Evolutionary conservation across 1,139 yeast species (phyloP), one percentile per base, ranked within the genome.

Genomic region (Lodderomyces oxycetoniae): DNA sequence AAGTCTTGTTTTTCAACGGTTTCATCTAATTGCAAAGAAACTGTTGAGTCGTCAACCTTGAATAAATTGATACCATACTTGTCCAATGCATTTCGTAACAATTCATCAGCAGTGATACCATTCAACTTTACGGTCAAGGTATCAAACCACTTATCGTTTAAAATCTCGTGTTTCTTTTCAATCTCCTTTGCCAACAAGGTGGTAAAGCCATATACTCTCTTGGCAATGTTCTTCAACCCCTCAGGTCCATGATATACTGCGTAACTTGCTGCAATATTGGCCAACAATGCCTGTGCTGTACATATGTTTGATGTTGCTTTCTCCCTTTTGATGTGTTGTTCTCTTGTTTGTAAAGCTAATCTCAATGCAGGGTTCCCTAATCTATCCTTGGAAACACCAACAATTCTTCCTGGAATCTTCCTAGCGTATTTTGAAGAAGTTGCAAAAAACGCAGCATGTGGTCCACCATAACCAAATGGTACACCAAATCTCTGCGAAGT

Each of bases 381-480:
- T 53, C 97, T 76, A 57, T 91, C 98, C 57, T 86, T 87, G 32
- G 95, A 79, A 35, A 86, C 79, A 53, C 98, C 98, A 37, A 91
- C 91, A 39, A 91, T 75, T 65, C 98, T 77, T 30, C 98, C 98
- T 3, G 98, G 98, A 58, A 91, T 87, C 59, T 89, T 89, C 58
- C 98, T 78, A 54, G 87, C 85, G 52, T 84, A 74, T 42, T 77
- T 73, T 42, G 78, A 74, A 17, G 78, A 71, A 32, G 93, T 94
- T 11, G 97, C 87, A 52, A 91, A 89, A 65, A 87, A 91, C 0
- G 96, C 98, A 34, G 98, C 98, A 57, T 91, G 98, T 4, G 98
- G 98, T 22, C 98, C 98, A 53, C 98, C 98, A 53, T 80, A 91
- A 10, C 97, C 98, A 63, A 89, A 77, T 38, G 98, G 97, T 30